phyloP scores from a whole-genome alignment of 768 basidiomycete genomes.

The Omphalotus guepiniiformis region DNA sequence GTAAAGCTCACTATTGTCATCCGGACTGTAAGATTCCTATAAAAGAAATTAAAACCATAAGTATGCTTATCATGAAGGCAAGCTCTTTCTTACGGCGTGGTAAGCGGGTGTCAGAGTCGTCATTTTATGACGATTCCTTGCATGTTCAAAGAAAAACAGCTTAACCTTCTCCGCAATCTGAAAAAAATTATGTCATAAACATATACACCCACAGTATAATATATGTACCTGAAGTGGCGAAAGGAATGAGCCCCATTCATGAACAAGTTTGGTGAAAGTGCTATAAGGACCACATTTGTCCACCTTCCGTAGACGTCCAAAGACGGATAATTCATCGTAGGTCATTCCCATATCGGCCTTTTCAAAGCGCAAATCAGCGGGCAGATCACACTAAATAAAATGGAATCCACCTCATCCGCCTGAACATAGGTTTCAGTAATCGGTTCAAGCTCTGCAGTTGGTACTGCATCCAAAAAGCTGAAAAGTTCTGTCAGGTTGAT shows the following conservation, averaged over 20 bases:
- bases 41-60: background rate
- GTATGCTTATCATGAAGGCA: background rate
- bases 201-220: background rate
- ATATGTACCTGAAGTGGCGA: constrained; percentile 75
- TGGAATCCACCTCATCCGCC: constrained; percentile 74
- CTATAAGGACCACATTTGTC: constrained; percentile 98
- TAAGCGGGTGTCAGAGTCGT: constrained; percentile 92
- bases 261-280: constrained; percentile 92
- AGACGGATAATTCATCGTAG: constrained; percentile 92
- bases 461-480: constrained; percentile 89
- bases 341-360: constrained; percentile 99
- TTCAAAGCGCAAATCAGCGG: constrained; percentile 3
- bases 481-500: background rate
- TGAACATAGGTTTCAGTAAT: constrained; percentile 93
- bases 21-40: constrained; percentile 94
- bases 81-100: constrained; percentile 68
- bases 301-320: constrained; percentile 89
- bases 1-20: constrained; percentile 79
- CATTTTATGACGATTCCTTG: constrained; percentile 98
- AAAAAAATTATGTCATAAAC: background rate
- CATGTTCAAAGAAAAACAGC: constrained; percentile 94
- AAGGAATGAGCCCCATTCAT: constrained; percentile 86
- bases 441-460: constrained; percentile 95
- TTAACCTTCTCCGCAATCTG: constrained; percentile 98
- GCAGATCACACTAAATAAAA: constrained; percentile 3